phyloP scores from a whole-genome alignment of 2,329 filamentous ascomycete genomes.

The Alternaria solani region DNA sequence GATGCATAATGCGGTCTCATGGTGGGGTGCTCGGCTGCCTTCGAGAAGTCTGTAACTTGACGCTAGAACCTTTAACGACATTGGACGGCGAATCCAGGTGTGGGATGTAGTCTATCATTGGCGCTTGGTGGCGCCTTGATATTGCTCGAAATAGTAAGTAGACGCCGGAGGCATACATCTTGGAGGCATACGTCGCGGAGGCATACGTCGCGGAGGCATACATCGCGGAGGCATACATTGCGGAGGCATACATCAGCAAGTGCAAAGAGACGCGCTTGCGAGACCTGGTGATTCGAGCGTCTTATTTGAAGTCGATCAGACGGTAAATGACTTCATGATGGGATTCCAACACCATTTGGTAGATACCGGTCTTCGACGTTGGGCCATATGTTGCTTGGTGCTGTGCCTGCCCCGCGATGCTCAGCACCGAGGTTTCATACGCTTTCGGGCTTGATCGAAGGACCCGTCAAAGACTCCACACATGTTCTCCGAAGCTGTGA shows the following conservation, averaged over 20 bases:
- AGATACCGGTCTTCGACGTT: neutral
- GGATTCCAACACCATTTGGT: neutral
- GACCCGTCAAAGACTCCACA: neutral
- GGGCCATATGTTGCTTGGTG: neutral
- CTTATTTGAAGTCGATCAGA: neutral
- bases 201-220: neutral
- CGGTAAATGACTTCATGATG: neutral
- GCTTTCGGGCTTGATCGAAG: neutral
- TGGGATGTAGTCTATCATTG: conserved; percentile 5
- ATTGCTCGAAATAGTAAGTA: neutral
- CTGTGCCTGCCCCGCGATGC: neutral
- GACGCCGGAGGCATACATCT: neutral
- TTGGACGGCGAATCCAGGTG: conserved; percentile 12
- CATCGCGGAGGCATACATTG: too few species aligned
- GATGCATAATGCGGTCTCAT: conserved; percentile 23
- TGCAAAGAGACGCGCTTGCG: neutral
- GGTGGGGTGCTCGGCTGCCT: conserved; percentile 22
- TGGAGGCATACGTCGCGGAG: too few species aligned
- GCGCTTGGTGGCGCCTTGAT: neutral
- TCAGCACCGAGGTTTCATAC: conserved; percentile 8
- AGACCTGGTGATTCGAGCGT: neutral
- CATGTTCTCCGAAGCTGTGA: conserved; percentile 9
- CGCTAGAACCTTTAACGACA: conserved; percentile 14
- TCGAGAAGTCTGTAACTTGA: conserved; percentile 22
- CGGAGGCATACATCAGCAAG: neutral